Conservation (phyloP, 305 asterid genomes). For the Fraxinus xanthoxyloides region DNA sequence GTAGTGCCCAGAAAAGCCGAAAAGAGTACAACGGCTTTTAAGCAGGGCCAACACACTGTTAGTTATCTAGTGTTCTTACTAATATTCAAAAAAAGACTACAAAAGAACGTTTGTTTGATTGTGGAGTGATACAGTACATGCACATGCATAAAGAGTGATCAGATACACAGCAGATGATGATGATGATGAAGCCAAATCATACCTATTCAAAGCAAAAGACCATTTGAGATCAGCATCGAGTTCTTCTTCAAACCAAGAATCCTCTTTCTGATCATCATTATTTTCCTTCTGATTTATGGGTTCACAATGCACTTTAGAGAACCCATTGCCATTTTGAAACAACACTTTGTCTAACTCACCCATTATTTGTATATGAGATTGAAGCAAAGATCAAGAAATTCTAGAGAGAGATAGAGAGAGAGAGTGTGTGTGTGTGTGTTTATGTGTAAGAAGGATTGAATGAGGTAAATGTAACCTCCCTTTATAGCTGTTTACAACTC, state of each 20-base stretch:
- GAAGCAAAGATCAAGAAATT: neutral
- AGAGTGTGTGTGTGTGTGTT: neutral
- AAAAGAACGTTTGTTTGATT: neutral
- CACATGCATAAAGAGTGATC: neutral
- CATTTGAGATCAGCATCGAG: constrained; percentile 85
- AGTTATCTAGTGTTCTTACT: neutral
- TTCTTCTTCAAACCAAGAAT: constrained; percentile 91
- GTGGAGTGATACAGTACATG: neutral
- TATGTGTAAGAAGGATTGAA: neutral
- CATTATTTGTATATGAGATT: constrained; percentile 30
- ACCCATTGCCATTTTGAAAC: constrained; percentile 44
- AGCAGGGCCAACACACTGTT: neutral
- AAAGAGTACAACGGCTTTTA: neutral
- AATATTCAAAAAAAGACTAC: no score
- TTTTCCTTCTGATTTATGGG: constrained; percentile 31
- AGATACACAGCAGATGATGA: neutral
- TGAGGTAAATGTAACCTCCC: neutral
- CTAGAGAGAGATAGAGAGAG: neutral
- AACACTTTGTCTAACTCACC: constrained; percentile 64
- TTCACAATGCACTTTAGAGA: constrained; percentile 35
- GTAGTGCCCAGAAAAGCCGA: no score
- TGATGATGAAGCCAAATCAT: neutral
- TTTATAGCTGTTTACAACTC: neutral
- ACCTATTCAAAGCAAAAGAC: constrained; percentile 94
- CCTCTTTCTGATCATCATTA: constrained; percentile 14